These are phyloP conservation scores for Suillus discolor DNA, from an alignment of 768 basidiomycete genomes.

Conservation along the genomic window DNA sequence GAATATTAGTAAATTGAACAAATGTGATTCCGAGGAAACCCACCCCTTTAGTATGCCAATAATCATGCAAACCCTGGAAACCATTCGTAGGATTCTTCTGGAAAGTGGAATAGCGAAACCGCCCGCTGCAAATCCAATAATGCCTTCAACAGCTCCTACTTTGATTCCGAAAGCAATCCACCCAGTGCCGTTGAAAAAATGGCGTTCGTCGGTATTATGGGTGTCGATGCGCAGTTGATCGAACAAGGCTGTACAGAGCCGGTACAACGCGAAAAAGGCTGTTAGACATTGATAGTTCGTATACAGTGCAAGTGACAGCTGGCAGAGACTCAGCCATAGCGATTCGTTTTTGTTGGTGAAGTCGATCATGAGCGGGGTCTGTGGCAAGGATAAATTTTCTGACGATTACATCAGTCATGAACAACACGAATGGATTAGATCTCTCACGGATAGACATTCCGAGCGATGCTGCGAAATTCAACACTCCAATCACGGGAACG, in stretches of 20 bases:
- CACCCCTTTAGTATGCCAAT: conserved; percentile 73
- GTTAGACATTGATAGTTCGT: conserved; percentile 57
- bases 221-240: conserved; percentile 56
- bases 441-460: conserved; percentile 59
- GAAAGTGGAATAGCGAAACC: conserved; percentile 55
- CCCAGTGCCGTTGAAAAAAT: conserved; percentile 57
- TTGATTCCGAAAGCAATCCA: conserved; percentile 68
- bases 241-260: conserved; percentile 51
- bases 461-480: conserved; percentile 68
- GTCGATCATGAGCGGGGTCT: conserved; percentile 36
- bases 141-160: conserved; percentile 65
- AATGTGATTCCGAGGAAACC: conserved; percentile 21
- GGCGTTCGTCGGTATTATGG: conserved; percentile 44
- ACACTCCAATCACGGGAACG: conserved; percentile 54
- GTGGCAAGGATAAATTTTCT: conserved; percentile 9
- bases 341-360: conserved; percentile 41
- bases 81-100: conserved; percentile 59
- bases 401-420: conserved; percentile 7
- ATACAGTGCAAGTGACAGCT: conserved; percentile 60
- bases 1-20: background rate
- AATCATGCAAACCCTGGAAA: conserved; percentile 55
- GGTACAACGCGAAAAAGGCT: conserved; percentile 62
- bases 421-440: background rate
- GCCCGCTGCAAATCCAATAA: conserved; percentile 60
- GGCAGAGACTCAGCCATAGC: conserved; percentile 60